Evolutionary conservation across 345 rosid species (phyloP), one percentile per base, ranked within the genome.

Genomic region (Euphorbia pulcherrima): DNA sequence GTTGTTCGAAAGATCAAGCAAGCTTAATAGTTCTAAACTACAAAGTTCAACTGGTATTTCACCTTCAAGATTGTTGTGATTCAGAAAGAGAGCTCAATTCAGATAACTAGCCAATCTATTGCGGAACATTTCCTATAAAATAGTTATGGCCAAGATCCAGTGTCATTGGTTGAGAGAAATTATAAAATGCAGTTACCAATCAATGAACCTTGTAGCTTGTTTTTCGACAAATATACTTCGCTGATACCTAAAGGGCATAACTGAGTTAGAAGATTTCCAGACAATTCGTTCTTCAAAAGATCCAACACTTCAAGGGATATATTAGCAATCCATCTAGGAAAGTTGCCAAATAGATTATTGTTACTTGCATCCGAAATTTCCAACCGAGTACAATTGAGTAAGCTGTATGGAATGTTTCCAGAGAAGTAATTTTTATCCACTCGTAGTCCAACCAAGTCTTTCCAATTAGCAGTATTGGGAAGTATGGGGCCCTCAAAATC

Each of bases 61-160:
- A n/a, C n/a, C n/a, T n/a, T n/a, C n/a, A n/a, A n/a, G n/a, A n/a
- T n/a, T n/a, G n/a, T n/a, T n/a, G n/a, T n/a, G n/a, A n/a, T 57
- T 51, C 47, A 77, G 23, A 14, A 81, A 46, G n/a, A 81, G 60
- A 65, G 8, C 69, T 55, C 58, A 78, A 47, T 0, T n/a, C 0
- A 1, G 39, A 9, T 23, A 73, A n/a, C 0, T 0, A 16, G 11
- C 8, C 64, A 27, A 78, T 65, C 71, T 75, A 75, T n/a, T 64
- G 3, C 0, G 79, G 79, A 61, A 81, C 40, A 0, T 12, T 16
- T 1, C 79, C 77, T 0, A 24, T 13, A 5, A 82, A 48, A 18
- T 6, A 10, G 24, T 82, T 79, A 0, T 60, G 28, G 21, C 62
- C 52, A 4, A 77, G 56, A 60, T 79, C 76, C 27, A 71, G n/a